Conservation (phyloP, 768 basidiomycete genomes). For the Kockovaella imperatae region DNA sequence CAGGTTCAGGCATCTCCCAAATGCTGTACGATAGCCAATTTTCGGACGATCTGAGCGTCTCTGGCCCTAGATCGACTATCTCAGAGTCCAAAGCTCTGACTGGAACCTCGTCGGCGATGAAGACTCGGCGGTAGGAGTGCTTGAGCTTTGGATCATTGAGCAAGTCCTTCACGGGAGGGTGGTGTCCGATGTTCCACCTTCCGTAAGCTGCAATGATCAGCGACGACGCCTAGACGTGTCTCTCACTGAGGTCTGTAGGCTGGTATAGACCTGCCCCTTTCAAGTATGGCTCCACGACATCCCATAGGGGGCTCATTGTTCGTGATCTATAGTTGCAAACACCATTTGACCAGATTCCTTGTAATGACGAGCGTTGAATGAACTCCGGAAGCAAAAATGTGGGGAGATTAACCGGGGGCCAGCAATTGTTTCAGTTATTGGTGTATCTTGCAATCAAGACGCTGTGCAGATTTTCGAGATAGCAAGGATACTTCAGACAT, state of each 20-base stretch:
- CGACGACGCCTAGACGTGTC: neutral
- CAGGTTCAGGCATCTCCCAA: slow-evolving; percentile 35
- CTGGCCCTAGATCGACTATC: slow-evolving; percentile 31
- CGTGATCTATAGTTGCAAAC: too few relatives aligned
- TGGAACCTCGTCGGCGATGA: slow-evolving; percentile 24
- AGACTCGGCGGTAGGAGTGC: slow-evolving; percentile 39
- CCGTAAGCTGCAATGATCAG: slow-evolving; percentile 36
- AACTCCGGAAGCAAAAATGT: too few relatives aligned
- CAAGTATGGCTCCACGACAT: slow-evolving; percentile 41
- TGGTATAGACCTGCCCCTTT: slow-evolving; percentile 33
- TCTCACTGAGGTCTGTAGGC: slow-evolving; percentile 41
- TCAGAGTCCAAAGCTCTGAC: slow-evolving; percentile 37
- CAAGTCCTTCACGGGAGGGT: slow-evolving; percentile 34
- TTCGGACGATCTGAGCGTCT: slow-evolving; percentile 41
- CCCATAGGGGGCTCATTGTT: too few relatives aligned
- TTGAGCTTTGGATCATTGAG: slow-evolving; percentile 28
- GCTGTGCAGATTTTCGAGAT: too few relatives aligned
- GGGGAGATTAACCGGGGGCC: too few relatives aligned
- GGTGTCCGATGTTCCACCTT: slow-evolving; percentile 38
- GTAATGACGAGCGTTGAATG: too few relatives aligned
- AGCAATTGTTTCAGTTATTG: too few relatives aligned
- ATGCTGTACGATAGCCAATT: slow-evolving; percentile 45
- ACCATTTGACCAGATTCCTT: too few relatives aligned
- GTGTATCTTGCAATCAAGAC: too few relatives aligned
- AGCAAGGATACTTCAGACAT: too few relatives aligned